These are phyloP conservation scores for Cutaneotrichosporon sp. DNA, from an alignment of 1,284 basidiomycete species.

Conservation along the genomic window DNA sequence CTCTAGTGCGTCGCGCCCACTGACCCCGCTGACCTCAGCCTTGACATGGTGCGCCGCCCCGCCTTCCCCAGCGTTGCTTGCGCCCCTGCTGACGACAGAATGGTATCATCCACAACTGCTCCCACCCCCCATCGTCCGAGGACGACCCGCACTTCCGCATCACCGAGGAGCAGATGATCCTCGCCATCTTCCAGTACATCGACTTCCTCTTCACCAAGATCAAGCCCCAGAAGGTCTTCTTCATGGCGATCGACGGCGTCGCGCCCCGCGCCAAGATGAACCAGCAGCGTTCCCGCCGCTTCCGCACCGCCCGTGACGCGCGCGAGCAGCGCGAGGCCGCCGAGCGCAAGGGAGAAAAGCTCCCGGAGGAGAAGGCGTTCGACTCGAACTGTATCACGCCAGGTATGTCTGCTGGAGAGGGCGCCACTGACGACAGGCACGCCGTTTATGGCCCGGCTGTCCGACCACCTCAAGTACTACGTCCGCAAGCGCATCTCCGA, in stretches of 20 bases:
- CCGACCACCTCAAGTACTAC: slow-evolving; percentile 91
- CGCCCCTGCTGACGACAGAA: slow-evolving; percentile 68
- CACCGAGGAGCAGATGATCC: slow-evolving; percentile 95
- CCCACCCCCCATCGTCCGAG: slow-evolving; percentile 60
- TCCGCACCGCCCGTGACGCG: slow-evolving; percentile 91
- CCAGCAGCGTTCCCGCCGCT: slow-evolving; percentile 91
- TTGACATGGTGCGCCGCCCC: slow-evolving; percentile 37
- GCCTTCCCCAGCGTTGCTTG: neutral
- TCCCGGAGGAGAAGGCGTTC: slow-evolving; percentile 92
- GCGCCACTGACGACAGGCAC: slow-evolving; percentile 64
- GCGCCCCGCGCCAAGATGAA: slow-evolving; percentile 99
- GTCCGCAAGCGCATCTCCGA: slow-evolving; percentile 96
- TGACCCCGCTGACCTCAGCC: slow-evolving; percentile 20
- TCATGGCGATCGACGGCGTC: slow-evolving; percentile 98
- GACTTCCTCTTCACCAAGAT: slow-evolving; percentile 97
- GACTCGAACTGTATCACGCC: slow-evolving; percentile 99
- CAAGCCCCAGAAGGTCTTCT: slow-evolving; percentile 94
- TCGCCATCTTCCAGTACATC: slow-evolving; percentile 95
- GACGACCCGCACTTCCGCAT: slow-evolving; percentile 92
- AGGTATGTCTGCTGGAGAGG: slow-evolving; percentile 59
- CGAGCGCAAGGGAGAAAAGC: slow-evolving; percentile 79
- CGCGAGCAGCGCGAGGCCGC: slow-evolving; percentile 86
- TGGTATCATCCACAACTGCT: slow-evolving; percentile 97
- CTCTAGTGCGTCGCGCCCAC: slow-evolving; percentile 42
- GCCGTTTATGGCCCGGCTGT: slow-evolving; percentile 89